A percentile compares a stretch with the other conserved stretches of the same genome.
phyloP scores from a whole-genome alignment of 1,284 basidiomycete genomes.

The Cryptococcus maquisensis region DNA sequence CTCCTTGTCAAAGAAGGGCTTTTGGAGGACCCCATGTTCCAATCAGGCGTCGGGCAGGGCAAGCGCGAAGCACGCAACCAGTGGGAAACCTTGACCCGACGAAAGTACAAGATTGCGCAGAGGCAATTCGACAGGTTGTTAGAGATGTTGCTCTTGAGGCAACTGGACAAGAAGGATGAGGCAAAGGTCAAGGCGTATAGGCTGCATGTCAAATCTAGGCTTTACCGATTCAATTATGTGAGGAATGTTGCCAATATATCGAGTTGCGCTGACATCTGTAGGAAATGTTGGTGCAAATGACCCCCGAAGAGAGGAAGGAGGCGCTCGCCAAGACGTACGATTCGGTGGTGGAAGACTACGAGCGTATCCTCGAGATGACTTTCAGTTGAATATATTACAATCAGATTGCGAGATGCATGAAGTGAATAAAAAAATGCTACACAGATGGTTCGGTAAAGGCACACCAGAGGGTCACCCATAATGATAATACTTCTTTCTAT shows the following conservation, averaged over 20 bases:
- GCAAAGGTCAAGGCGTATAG: slow-evolving; percentile 63
- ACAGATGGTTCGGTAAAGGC: not conserved
- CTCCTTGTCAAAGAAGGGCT: slow-evolving; percentile 56
- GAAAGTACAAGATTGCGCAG: slow-evolving; percentile 84
- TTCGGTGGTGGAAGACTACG: slow-evolving; percentile 79
- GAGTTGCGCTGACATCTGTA: slow-evolving; percentile 41
- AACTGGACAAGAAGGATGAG: slow-evolving; percentile 63
- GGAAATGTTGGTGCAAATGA: slow-evolving; percentile 81
- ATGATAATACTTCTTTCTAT: not conserved
- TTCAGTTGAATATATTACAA: slow-evolving; percentile 17
- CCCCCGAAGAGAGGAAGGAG: slow-evolving; percentile 75
- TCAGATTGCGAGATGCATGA: not conserved
- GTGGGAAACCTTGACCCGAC: slow-evolving; percentile 77
- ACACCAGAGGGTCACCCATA: not conserved
- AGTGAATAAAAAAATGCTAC: not conserved
- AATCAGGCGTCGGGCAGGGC: slow-evolving; percentile 30
- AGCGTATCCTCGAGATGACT: slow-evolving; percentile 63
- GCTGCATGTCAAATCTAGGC: slow-evolving; percentile 77
- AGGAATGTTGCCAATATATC: slow-evolving; percentile 32
- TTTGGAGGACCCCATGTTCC: slow-evolving; percentile 33
- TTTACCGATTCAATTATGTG: slow-evolving; percentile 93
- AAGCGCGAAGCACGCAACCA: slow-evolving; percentile 27
- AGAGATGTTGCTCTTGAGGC: slow-evolving; percentile 82
- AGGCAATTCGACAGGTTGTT: slow-evolving; percentile 87
- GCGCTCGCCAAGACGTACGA: slow-evolving; percentile 93